Evolutionary conservation across 108 stramenopile genomes (phyloP).

Genomic region (Phaeodactylum tricornutum): DNA sequence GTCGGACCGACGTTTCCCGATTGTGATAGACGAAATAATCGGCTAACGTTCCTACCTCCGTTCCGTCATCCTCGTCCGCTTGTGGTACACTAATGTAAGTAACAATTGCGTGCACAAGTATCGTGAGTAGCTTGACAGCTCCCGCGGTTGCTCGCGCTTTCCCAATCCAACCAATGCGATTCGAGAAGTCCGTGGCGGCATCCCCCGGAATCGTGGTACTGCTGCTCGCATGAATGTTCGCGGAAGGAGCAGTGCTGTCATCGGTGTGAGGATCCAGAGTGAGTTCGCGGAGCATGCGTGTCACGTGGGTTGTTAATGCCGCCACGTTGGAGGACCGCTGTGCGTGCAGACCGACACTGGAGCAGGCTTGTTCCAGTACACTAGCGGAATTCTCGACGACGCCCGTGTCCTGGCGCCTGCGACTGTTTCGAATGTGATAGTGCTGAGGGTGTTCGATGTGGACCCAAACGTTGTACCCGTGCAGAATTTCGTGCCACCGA

Average conservation of each 20-base stretch:
- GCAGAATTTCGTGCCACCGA: conserved; percentile 66
- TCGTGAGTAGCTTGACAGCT: conserved; percentile 40
- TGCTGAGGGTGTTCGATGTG: conserved; percentile 41
- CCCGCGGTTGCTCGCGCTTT: conserved; percentile 73
- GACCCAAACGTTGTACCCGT: conserved; percentile 64
- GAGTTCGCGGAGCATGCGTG: conserved; percentile 57
- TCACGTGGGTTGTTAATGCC: conserved; percentile 51
- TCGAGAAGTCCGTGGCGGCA: conserved; percentile 20
- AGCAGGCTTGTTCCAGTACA: conserved; percentile 33
- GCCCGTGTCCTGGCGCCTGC: not conserved
- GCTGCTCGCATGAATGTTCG: not conserved
- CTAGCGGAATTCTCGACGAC: conserved; percentile 7
- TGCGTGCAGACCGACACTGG: conserved; percentile 43
- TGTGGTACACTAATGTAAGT: too few relatives aligned
- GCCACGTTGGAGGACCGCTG: conserved; percentile 58
- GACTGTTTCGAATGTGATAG: not conserved
- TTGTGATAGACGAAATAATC: conserved; percentile 15
- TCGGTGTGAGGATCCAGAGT: too few relatives aligned
- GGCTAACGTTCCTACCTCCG: too few relatives aligned
- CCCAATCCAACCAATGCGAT: conserved; percentile 52
- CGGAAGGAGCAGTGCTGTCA: too few relatives aligned
- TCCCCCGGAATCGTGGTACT: too few relatives aligned
- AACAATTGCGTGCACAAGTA: conserved; percentile 50
- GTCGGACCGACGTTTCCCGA: conserved; percentile 13
- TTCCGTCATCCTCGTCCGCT: conserved; percentile 1